phyloP scores from a whole-genome alignment of 2,329 filamentous ascomycete species.

The Alternaria angustiovoidea region DNA sequence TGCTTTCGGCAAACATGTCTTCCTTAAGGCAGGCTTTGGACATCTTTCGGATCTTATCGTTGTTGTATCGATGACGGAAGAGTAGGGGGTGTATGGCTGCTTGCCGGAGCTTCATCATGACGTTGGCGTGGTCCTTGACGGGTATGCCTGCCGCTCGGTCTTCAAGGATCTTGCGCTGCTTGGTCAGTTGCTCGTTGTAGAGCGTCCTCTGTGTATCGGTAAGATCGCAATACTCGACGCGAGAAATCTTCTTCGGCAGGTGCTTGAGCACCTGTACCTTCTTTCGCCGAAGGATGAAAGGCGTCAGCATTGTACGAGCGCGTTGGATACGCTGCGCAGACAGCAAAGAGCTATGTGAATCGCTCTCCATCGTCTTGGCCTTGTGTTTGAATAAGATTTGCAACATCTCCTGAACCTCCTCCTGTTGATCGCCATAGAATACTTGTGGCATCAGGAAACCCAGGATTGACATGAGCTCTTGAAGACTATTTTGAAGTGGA shows the following conservation, averaged over 20 bases:
- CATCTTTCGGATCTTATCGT: slow-evolving; percentile 79
- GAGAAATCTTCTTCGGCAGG: slow-evolving; percentile 79
- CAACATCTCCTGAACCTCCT: slow-evolving; percentile 76
- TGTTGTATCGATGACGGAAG: slow-evolving; percentile 81
- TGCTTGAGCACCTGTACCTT: slow-evolving; percentile 89
- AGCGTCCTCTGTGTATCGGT: slow-evolving; percentile 74
- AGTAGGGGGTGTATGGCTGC: slow-evolving; percentile 91
- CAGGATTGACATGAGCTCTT: slow-evolving; percentile 87
- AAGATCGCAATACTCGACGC: slow-evolving; percentile 83
- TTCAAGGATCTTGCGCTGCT: slow-evolving; percentile 67
- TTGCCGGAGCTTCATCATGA: slow-evolving; percentile 88
- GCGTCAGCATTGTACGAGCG: slow-evolving; percentile 90
- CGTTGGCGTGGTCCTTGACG: slow-evolving; percentile 61
- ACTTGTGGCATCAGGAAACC: slow-evolving; percentile 92
- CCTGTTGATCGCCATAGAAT: slow-evolving; percentile 72
- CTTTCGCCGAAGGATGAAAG: slow-evolving; percentile 91
- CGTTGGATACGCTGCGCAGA: slow-evolving; percentile 86
- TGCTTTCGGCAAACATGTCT: slow-evolving; percentile 61
- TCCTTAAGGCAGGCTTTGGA: slow-evolving; percentile 77
- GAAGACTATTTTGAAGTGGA: slow-evolving; percentile 91
- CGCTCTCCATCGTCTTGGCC: slow-evolving; percentile 79
- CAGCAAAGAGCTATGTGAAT: slow-evolving; percentile 76
- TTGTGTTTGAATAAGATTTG: slow-evolving; percentile 90
- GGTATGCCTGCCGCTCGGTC: slow-evolving; percentile 65
- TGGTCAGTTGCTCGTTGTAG: slow-evolving; percentile 74